Percentiles rank a stretch among this genome's conserved stretches.
Evolutionary conservation across 2,329 filamentous ascomycete genomes (phyloP).

Genomic region (Cadophora luteo-olivacea): DNA sequence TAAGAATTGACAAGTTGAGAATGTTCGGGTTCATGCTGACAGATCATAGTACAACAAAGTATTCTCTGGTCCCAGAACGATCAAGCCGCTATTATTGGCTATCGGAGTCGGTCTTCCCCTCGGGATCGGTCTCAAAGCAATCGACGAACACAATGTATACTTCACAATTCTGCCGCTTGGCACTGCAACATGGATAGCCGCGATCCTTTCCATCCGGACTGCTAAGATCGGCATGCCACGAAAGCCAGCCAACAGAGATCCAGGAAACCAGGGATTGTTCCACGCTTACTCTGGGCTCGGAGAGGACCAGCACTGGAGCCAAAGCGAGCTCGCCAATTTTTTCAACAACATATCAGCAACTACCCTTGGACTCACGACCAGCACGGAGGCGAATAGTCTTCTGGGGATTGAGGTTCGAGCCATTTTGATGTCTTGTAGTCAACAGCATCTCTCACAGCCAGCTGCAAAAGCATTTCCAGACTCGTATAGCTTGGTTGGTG

Average conservation of each 20-base stretch:
- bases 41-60: conserved; percentile 11
- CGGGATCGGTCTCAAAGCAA: conserved; percentile 1
- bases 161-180: conserved; percentile 9
- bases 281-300: conserved; percentile 14
- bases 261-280: conserved; percentile 1
- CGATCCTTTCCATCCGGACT: conserved; percentile 4
- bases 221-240: conserved; percentile 14
- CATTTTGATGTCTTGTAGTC: conserved; percentile 18
- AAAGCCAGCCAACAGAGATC: conserved; percentile 2
- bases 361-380: not conserved
- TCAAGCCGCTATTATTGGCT: not conserved
- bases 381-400: conserved; percentile 17
- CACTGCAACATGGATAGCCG: conserved; percentile 13
- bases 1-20: not conserved
- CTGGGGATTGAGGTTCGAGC: conserved; percentile 19
- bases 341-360: not conserved
- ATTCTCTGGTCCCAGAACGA: conserved; percentile 14
- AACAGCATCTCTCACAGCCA: conserved; percentile 11
- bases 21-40: not conserved
- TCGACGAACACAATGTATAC: not conserved
- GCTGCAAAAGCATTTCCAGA: conserved; percentile 18
- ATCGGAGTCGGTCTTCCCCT: conserved; percentile 12
- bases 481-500: conserved; percentile 14
- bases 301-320: conserved; percentile 17
- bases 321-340: conserved; percentile 15